A percentile compares a stretch with the other conserved stretches of the same genome.
phyloP scores from a whole-genome alignment of 2,329 filamentous ascomycete species.

The Fusarium haematococcum region DNA sequence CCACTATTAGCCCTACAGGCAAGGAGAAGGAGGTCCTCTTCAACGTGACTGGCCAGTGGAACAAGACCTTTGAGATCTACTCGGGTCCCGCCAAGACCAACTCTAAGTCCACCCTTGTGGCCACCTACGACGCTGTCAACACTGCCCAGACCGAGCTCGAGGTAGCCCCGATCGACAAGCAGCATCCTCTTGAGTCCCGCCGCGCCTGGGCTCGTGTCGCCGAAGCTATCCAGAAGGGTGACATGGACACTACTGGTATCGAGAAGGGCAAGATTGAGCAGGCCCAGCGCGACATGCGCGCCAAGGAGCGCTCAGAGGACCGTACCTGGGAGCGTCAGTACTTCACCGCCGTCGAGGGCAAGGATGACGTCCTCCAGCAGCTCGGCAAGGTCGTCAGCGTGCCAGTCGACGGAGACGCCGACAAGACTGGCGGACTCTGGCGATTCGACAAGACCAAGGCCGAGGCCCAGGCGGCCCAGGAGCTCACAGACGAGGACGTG shows the following conservation, averaged over 20 bases:
- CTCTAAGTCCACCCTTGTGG: constrained; percentile 61
- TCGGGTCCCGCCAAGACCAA: constrained; percentile 69
- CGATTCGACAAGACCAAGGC: constrained; percentile 65
- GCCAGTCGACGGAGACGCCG: constrained; percentile 63
- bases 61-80: constrained; percentile 82
- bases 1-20: constrained; percentile 77
- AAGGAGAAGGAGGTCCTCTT: constrained; percentile 81
- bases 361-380: constrained; percentile 58
- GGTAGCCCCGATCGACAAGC: constrained; percentile 78
- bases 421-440: constrained; percentile 72
- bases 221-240: constrained; percentile 80
- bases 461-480: constrained; percentile 50
- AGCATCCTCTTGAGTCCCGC: constrained; percentile 88
- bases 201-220: constrained; percentile 91
- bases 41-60: constrained; percentile 92
- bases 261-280: constrained; percentile 94
- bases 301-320: constrained; percentile 79
- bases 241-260: constrained; percentile 81
- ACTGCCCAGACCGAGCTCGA: constrained; percentile 74
- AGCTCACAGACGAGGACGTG: constrained; percentile 54
- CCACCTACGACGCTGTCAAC: constrained; percentile 70
- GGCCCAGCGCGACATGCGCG: constrained; percentile 80
- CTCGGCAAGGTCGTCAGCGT: constrained; percentile 62
- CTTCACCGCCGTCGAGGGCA: constrained; percentile 70
- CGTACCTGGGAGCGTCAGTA: constrained; percentile 85